Base-by-base conservation (phyloP, 306 rosid genomes). In the Citrullus amarus region DNA sequence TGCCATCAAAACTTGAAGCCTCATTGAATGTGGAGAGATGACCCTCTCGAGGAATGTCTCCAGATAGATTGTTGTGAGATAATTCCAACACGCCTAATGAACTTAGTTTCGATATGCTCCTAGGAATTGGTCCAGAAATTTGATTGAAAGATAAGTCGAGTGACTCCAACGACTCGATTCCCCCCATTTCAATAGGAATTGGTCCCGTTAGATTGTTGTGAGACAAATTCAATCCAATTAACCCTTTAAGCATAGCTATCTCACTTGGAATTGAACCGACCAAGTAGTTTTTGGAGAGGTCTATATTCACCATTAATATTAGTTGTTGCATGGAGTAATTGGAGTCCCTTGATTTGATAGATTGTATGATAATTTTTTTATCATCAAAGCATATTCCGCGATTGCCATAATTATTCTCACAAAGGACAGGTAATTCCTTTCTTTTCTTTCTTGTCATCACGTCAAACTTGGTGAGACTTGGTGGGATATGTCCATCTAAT, bases 31-130 rank as follows among this genome's bases (percentile, higher is more conserved):
- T 32, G 36, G 36, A 2, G 2, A 32, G 36, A 32, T 32, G 36
- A 32, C 36, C 36, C 36, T 32, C 36, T 2, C 36, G 36, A 32
- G 36, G 36, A 32, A 32, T 32, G 36, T 32, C 4, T 2, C 36
- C 36, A 46, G 75, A 80, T 20, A 80, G 44, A 41, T 75, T 51
- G 46, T 80, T 61, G 74, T 81, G 20, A 0, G 83, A 75, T 39
- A 74, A 53, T 51, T 5, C 1, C 58, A 54, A 16, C 0, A 4
- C 2, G 1, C 58, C 20, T 16, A 54, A 16, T 17, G 58, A 54
- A 54, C 5, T 4, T 54, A 54, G 5, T 4, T 6, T 54, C 5
- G 58, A 34, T 25, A 80, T n/a, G 74, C 51, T 75, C 0, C 1
- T 4, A 4, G 80, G 76, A 74, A 80, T 80, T 54, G 20, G 20